phyloP scores from a whole-genome alignment of 2,329 filamentous ascomycete species.

The Talaromyces sp. region DNA sequence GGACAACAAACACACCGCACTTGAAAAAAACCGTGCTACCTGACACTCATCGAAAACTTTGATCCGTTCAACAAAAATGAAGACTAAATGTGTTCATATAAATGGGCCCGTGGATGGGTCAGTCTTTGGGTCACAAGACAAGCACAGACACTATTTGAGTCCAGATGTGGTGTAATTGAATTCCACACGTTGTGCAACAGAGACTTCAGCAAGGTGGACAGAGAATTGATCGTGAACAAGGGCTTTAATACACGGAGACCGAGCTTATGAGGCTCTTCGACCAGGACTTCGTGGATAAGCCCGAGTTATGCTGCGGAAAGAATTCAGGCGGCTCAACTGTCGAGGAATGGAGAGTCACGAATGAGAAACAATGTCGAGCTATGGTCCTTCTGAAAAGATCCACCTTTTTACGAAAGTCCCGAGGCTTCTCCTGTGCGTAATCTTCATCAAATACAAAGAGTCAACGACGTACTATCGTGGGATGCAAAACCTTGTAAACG shows the following conservation, averaged over 20 bases:
- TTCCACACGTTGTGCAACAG: background rate
- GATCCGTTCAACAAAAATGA: background rate
- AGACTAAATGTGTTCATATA: background rate
- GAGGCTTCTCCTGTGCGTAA: background rate
- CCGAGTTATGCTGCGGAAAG: too few species aligned
- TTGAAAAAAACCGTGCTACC: conserved; percentile 4
- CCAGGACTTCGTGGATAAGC: too few species aligned
- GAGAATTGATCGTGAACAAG: background rate
- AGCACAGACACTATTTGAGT: background rate
- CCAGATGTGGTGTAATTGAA: background rate
- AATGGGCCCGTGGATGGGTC: background rate
- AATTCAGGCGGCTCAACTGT: background rate
- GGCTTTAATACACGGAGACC: background rate
- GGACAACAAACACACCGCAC: background rate
- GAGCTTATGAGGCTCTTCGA: background rate
- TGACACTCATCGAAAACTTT: background rate
- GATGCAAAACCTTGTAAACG: background rate
- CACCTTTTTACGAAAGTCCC: background rate
- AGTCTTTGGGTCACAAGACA: background rate
- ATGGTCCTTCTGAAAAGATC: background rate
- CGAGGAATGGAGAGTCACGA: background rate
- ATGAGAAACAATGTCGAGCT: background rate
- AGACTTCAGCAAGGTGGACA: background rate
- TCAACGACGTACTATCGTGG: background rate
- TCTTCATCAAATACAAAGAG: background rate